Evolutionary conservation across 805 yeast genomes (phyloP).

Genomic region (Yarrowia phangngaensis): DNA sequence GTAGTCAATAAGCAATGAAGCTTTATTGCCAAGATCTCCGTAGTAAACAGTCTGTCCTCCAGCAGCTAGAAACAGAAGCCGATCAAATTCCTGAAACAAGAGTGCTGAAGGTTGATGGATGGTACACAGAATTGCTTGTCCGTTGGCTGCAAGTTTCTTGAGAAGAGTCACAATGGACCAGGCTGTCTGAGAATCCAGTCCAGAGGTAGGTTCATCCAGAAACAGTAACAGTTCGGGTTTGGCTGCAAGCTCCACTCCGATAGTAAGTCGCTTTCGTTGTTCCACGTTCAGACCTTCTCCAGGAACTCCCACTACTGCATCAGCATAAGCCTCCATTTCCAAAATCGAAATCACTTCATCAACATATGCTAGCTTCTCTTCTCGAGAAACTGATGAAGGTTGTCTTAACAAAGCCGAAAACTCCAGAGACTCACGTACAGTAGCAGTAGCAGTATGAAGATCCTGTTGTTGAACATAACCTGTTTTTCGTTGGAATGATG

Average conservation of each 20-base stretch:
- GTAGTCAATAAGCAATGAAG: constrained; percentile 55
- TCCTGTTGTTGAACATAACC: constrained; percentile 79
- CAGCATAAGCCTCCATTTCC: constrained; percentile 62
- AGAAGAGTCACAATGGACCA: constrained; percentile 61
- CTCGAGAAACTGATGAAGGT: constrained; percentile 48
- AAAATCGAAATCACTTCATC: constrained; percentile 60
- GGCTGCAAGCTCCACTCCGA: constrained; percentile 65
- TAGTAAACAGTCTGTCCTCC: too few species aligned
- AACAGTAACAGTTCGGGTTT: constrained; percentile 58
- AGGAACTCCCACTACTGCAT: constrained; percentile 69
- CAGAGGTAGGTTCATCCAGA: constrained; percentile 67
- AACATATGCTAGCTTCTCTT: constrained; percentile 62
- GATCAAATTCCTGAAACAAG: too few species aligned
- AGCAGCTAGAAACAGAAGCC: too few species aligned
- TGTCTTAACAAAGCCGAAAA: constrained; percentile 69
- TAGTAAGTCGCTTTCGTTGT: constrained; percentile 58
- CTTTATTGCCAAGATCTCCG: constrained; percentile 65
- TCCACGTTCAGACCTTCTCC: constrained; percentile 67
- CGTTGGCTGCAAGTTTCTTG: constrained; percentile 56
- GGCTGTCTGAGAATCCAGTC: constrained; percentile 65
- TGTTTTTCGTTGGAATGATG: constrained; percentile 60
- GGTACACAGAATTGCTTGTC: constrained; percentile 63
- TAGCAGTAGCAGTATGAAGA: constrained; percentile 59
- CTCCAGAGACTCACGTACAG: constrained; percentile 67
- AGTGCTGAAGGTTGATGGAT: too few species aligned